These are phyloP conservation scores for Backusella luteola DNA, from an alignment of 192 early-diverging fungal species.

Conservation along the genomic window DNA sequence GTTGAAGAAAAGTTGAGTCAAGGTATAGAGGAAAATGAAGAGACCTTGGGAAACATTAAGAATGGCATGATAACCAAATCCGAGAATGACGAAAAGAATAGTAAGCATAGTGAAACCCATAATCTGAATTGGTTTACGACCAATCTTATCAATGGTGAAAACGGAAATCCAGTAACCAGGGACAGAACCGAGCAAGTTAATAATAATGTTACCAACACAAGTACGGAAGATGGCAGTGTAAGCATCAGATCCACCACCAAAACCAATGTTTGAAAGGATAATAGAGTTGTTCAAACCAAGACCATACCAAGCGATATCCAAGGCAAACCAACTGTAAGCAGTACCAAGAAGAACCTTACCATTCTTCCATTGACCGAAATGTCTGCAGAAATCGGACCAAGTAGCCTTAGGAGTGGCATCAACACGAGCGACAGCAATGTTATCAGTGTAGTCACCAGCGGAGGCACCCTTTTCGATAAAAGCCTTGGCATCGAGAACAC, in stretches of 20 bases:
- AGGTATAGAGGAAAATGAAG: constrained; percentile 65
- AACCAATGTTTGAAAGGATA: constrained; percentile 71
- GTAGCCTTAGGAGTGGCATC: constrained; percentile 36
- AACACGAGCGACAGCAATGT: constrained; percentile 31
- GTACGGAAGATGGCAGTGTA: constrained; percentile 65
- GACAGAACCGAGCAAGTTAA: constrained; percentile 81
- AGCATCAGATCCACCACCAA: constrained; percentile 40
- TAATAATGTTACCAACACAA: constrained; percentile 88
- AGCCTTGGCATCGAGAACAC: constrained; percentile 45
- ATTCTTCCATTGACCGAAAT: constrained; percentile 83
- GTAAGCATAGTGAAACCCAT: constrained; percentile 82
- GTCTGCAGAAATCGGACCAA: constrained; percentile 54
- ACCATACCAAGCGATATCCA: constrained; percentile 82
- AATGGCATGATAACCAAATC: constrained; percentile 71
- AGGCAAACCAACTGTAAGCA: constrained; percentile 71
- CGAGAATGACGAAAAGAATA: constrained; percentile 71
- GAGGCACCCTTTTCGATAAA: constrained; percentile 42
- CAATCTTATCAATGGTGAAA: constrained; percentile 81
- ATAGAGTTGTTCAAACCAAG: constrained; percentile 80
- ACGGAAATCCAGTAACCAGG: constrained; percentile 98
- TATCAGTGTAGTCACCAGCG: constrained; percentile 44
- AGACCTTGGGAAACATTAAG: constrained; percentile 50
- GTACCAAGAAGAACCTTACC: constrained; percentile 77
- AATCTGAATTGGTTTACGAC: constrained; percentile 93
- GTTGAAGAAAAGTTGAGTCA: constrained; percentile 84